Evolutionary conservation across 768 basidiomycete species (phyloP), one percentile per base, ranked within the genome.

Genomic region (Wakefieldia striispora): DNA sequence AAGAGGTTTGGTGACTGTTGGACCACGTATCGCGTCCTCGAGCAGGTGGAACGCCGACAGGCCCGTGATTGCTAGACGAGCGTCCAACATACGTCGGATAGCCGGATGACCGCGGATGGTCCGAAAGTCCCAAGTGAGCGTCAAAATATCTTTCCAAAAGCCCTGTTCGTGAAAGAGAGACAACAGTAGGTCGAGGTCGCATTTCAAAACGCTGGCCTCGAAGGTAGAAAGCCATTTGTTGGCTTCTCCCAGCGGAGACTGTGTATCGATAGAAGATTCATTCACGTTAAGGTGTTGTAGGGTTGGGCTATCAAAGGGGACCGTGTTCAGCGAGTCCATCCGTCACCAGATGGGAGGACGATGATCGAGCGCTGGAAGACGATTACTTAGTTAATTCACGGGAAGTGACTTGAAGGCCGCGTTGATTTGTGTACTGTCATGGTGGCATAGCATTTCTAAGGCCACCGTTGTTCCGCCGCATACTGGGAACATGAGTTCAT

Each of bases 91-190:
- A 12, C 54, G 49, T 16, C 43, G 63, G 58, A 81, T 73, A 17
- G 67, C 55, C 9, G 61, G 44, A 16, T 56, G 55, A 1, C 74
- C 75, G 3, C 66, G 62, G 54, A 81, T 72, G 1, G 78, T 77
- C 9, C 78, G 73, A 53, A 84, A 72, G 55, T 77, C 71, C 73
- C 76, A 80, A 1, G 83, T 82, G 40, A 82, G 61, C 1, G 76
- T 63, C 13, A 79, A 59, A 26, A 75, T 67, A 57, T 83, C 82
- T 19, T 77, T 70, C 82, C 81, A 82, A 49, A 72, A 67, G 0
- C 64, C 62, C n/a, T 44, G 39, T 24, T 56, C 49, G 36, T 60
- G 60, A 26, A 66, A 68, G 31, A 61, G 53, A 17, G 20, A 20
- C 1, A 53, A 1, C 19, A 59, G 7, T 1, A 46, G 31, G 17